Base-by-base conservation (phyloP, 805 yeast genomes). In the Lachancea quebecensis region DNA sequence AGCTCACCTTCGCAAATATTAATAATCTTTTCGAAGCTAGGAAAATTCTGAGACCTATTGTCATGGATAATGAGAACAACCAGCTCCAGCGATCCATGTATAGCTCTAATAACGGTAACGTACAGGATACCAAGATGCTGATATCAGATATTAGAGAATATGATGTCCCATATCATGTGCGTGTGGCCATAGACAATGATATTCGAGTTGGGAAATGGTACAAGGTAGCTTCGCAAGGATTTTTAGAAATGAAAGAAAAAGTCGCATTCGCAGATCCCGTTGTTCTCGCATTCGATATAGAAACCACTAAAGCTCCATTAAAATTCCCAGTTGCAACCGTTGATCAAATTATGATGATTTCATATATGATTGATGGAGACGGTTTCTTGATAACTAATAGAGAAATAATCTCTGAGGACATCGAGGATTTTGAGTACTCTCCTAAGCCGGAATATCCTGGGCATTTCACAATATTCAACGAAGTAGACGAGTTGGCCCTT, bases 291-390 rank as follows among this genome's bases (percentile, higher is more conserved):
- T 93, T 87, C 61, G 99, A 93, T 74, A 93, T 93, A 45, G 99
- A 93, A 71, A 93, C 99, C 1, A 88, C 97, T 11, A 93, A 93
- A 62, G 88, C 95, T 10, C 98, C 98, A 1, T 73, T 93, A 49
- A 95, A 93, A 62, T 93, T 93, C 54, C 99, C 99, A 0, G 99
- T 88, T 57, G 77, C 96, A 5, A 72, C 83, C 10, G 74, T 85
- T 5, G 99, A 93, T 67, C 95, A 87, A 64, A 77, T 93, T 35
- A 93, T 93, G 97, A 95, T 95, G 99, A 93, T 93, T 41, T 95
- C 99, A 2, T 93, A 93, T 62, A 95, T 95, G 99, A 90, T 93
- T 50, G 99, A 93, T 61, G 99, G 98, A 10, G 95, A 87, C 55
- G 99, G 99, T 33, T 93, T 70, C 60, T 69, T 93, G 34, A 95